Evolutionary conservation across 2,329 filamentous ascomycete genomes (phyloP), one percentile per base, ranked within the genome.

Genomic region (Dothidotthia symphoricarpi): DNA sequence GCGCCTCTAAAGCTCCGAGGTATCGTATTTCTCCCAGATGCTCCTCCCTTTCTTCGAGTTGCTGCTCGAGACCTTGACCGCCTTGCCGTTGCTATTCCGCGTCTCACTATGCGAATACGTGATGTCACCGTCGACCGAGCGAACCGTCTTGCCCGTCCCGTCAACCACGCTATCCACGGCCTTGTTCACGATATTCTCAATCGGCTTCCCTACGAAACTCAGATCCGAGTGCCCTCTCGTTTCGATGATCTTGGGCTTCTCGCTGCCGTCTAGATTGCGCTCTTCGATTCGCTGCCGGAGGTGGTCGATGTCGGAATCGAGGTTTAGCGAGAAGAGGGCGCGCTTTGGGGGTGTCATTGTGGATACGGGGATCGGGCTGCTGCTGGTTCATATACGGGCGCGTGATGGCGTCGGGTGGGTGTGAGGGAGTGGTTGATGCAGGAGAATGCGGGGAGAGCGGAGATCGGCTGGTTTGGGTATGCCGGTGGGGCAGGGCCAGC

Each of bases 241-340:
- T 31, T 69, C 61, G 27, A 67, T 32, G 24, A 64, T 51, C 45
- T 63, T 67, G 24, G 61, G 54, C 35, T 59, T 55, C 36, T 64
- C 62, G 14, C 41, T 42, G 34, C 53, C 54, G 28, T 51, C 46
- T 29, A 57, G 64, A 25, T 54, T 64, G 27, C 67, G 61, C 43
- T 69, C 51, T 28, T 61, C 51, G 37, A 69, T 54, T 40, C 63
- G 63, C 28, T 67, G 59, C 49, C 62, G 61, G 13, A 69, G 53
- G 45, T 67, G 61, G 22, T 69, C 60, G 16, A 63, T 54, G 50
- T 70, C 58, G 14, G 66, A 68, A 39, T 67, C 59, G 42, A 71
- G 51, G 35, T 66, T 68, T 10, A 69, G 62, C 0, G 61, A 63
- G 46, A 69, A 61, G 36, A 69, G 37, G 3, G 59, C 55, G 41